A percentile compares a stretch with the other conserved stretches of the same genome.
Evolutionary conservation across 345 rosid genomes (phyloP).

Genomic region (Gossypium australe): DNA sequence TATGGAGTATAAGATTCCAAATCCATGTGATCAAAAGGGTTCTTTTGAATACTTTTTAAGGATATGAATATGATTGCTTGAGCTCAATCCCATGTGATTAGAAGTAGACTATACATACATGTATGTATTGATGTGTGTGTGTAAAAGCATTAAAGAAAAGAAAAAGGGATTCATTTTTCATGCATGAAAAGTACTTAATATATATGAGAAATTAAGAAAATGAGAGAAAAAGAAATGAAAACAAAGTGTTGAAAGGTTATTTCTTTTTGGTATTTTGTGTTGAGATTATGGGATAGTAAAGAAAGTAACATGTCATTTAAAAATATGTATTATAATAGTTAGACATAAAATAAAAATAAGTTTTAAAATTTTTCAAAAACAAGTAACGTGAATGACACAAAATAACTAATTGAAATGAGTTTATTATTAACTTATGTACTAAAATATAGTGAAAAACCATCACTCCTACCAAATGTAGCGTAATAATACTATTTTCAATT

Average conservation of each 20-base stretch:
- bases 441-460: too few species aligned
- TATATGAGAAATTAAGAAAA: neutral
- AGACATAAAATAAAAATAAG: too few species aligned
- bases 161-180: neutral
- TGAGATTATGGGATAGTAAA: neutral
- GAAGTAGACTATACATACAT: neutral
- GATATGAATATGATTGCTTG: slow-evolving; percentile 34
- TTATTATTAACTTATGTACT: too few species aligned
- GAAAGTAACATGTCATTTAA: neutral
- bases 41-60: slow-evolving; percentile 11
- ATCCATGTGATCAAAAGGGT: slow-evolving; percentile 31
- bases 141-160: neutral
- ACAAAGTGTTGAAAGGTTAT: too few species aligned
- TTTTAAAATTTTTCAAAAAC: too few species aligned
- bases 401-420: too few species aligned
- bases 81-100: slow-evolving; percentile 34
- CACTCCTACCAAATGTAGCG: too few species aligned
- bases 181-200: neutral
- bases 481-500: too few species aligned
- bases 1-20: slow-evolving; percentile 16
- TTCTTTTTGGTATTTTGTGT: neutral
- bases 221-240: neutral
- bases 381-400: too few species aligned
- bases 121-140: neutral
- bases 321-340: too few species aligned